A percentile compares a stretch with the other conserved stretches of the same genome.
These are phyloP conservation scores for Alloascoidea africana DNA, from an alignment of 805 yeast genomes.

Conservation along the genomic window DNA sequence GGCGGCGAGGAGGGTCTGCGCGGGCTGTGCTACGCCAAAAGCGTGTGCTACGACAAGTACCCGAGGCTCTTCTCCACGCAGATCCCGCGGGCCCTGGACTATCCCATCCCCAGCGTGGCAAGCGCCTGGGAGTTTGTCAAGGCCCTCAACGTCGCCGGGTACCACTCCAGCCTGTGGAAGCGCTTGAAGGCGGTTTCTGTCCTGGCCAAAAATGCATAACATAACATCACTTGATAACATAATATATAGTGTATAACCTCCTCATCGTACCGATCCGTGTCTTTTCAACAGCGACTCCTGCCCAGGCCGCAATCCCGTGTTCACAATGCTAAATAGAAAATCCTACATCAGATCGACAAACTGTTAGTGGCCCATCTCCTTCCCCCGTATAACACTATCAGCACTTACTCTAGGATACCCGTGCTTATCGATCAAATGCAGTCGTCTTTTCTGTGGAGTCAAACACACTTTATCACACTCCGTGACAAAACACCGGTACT, in stretches of 20 bases:
- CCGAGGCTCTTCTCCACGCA: constrained; percentile 57
- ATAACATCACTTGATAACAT: constrained; percentile 4
- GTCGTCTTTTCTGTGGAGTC: constrained; percentile 23
- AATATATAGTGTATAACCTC: background rate
- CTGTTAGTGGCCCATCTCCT: background rate
- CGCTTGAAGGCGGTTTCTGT: constrained; percentile 38
- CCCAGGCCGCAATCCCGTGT: constrained; percentile 13
- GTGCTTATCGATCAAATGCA: constrained; percentile 36
- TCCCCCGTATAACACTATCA: background rate
- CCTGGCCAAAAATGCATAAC: constrained; percentile 29
- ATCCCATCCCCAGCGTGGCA: constrained; percentile 70
- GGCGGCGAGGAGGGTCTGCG: constrained; percentile 96
- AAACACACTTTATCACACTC: constrained; percentile 25
- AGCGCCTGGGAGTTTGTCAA: constrained; percentile 84
- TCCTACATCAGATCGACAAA: constrained; percentile 9
- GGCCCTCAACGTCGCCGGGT: constrained; percentile 73
- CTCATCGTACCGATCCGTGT: background rate
- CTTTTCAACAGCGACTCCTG: constrained; percentile 7
- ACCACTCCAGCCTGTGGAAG: constrained; percentile 62
- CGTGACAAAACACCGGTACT: constrained; percentile 26
- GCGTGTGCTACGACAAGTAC: constrained; percentile 73
- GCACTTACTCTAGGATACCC: constrained; percentile 24
- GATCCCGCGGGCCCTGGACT: constrained; percentile 83
- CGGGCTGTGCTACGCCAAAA: constrained; percentile 78
- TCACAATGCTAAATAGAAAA: constrained; percentile 18